These are phyloP conservation scores for Acidomyces sp. DNA, from an alignment of 495 filamentous ascomycete genomes.

Conservation along the genomic window DNA sequence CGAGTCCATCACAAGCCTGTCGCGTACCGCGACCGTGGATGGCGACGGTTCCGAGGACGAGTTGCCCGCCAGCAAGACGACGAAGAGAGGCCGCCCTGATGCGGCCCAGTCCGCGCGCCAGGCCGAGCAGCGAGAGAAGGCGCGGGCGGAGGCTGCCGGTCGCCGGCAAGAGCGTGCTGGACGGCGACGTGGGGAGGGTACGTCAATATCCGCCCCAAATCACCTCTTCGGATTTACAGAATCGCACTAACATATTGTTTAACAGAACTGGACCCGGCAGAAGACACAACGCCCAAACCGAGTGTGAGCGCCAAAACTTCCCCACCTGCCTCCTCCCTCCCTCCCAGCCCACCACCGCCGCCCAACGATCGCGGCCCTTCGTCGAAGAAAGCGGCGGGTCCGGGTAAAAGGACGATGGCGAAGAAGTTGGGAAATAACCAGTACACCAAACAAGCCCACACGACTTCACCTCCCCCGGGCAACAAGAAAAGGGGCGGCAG, in stretches of 20 bases:
- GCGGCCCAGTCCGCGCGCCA: conserved; percentile 55
- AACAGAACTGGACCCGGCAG: background rate
- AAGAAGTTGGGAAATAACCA: conserved; percentile 72
- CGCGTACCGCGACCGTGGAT: conserved; percentile 35
- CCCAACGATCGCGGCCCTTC: conserved; percentile 7
- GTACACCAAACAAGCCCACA: conserved; percentile 41
- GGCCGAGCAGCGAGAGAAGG: conserved; percentile 56
- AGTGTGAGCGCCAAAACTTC: conserved; percentile 8
- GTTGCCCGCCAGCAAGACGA: conserved; percentile 33
- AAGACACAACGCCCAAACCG: conserved; percentile 17
- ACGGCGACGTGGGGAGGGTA: conserved; percentile 64
- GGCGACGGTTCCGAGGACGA: conserved; percentile 58
- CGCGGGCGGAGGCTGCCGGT: conserved; percentile 53
- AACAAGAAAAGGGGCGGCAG: conserved; percentile 26
- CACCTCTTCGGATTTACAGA: conserved; percentile 1
- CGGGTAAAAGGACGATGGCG: conserved; percentile 18
- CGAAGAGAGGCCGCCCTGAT: conserved; percentile 52
- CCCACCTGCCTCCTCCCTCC: conserved; percentile 18
- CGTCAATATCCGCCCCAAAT: conserved; percentile 17
- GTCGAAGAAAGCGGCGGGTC: conserved; percentile 19
- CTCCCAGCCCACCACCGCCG: conserved; percentile 11
- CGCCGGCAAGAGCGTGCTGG: conserved; percentile 65
- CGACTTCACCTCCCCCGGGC: conserved; percentile 5
- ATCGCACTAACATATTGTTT: conserved; percentile 4
- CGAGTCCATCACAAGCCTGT: conserved; percentile 39